Evolutionary conservation across 2,329 filamentous ascomycete genomes (phyloP).

Genomic region (Cladosporium halotolerans): DNA sequence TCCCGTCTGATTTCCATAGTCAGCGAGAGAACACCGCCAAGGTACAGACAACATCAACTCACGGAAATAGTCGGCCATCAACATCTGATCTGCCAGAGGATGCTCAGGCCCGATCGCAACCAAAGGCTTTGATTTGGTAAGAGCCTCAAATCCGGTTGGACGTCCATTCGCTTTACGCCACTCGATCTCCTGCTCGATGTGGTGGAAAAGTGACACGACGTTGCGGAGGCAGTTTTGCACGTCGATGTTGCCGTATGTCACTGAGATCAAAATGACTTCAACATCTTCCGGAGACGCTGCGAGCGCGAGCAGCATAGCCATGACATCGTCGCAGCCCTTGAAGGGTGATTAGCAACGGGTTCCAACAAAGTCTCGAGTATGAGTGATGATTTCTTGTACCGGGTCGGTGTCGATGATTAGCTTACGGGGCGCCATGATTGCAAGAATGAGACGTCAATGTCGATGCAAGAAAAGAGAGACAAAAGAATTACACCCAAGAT

Average conservation of each 20-base stretch:
- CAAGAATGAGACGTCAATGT: not conserved
- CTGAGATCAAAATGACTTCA: conserved; percentile 75
- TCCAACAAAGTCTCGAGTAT: not conserved
- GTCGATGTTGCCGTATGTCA: conserved; percentile 91
- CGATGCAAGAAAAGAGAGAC: too few relatives aligned
- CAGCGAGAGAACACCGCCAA: not conserved
- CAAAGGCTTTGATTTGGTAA: conserved; percentile 62
- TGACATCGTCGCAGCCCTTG: conserved; percentile 80
- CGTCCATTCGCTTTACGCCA: conserved; percentile 70
- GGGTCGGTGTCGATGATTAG: conserved; percentile 97
- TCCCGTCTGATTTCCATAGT: conserved; percentile 33
- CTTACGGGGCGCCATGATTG: conserved; percentile 42
- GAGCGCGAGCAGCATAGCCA: conserved; percentile 81
- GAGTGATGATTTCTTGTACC: conserved; percentile 41
- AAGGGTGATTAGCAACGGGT: not conserved
- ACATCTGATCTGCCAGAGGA: conserved; percentile 73
- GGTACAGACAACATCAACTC: conserved; percentile 29
- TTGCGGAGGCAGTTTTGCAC: conserved; percentile 83
- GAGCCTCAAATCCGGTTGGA: conserved; percentile 63
- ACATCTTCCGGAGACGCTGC: conserved; percentile 76
- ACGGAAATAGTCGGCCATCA: conserved; percentile 75
- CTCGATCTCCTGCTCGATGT: conserved; percentile 78
- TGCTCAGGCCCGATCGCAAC: conserved; percentile 83
- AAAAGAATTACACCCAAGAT: too few relatives aligned
- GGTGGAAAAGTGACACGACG: conserved; percentile 82